phyloP scores from a whole-genome alignment of 176 grass and related monocot genomes.

The Carex pumila region DNA sequence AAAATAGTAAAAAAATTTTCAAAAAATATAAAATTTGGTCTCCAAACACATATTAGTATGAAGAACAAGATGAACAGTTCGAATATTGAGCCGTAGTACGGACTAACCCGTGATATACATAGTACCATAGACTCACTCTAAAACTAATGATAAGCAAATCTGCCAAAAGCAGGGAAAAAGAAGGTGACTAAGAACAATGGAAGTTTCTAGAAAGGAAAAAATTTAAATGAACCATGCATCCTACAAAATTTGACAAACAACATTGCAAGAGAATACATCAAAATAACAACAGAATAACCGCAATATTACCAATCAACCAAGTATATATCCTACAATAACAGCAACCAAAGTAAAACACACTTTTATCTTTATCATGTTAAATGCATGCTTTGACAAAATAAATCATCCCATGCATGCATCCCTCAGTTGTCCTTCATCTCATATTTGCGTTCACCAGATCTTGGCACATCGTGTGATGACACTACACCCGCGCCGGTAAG shows the following conservation, averaged over 20 bases:
- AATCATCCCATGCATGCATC: not conserved
- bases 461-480: slow-evolving; percentile 62
- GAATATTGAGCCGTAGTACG: too few relatives aligned
- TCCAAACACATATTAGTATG: too few relatives aligned
- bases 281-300: not conserved
- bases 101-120: too few relatives aligned
- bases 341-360: not conserved
- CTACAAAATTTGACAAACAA: not conserved
- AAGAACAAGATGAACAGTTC: too few relatives aligned
- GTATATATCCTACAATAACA: not conserved
- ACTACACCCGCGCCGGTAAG: slow-evolving; percentile 66
- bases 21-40: too few relatives aligned
- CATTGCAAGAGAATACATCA: not conserved
- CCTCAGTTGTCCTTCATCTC: not conserved
- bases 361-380: not conserved
- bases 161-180: not conserved
- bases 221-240: not conserved
- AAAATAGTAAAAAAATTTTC: too few relatives aligned
- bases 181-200: not conserved
- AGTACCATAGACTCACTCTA: too few relatives aligned
- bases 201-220: not conserved
- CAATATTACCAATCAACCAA: not conserved
- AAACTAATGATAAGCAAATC: not conserved
- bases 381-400: not conserved
- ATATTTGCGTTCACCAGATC: slow-evolving; percentile 29